Percentiles rank a stretch among this genome's conserved stretches.
These are phyloP conservation scores for Calocera viscosa DNA, from an alignment of 768 basidiomycete genomes.

Conservation along the genomic window DNA sequence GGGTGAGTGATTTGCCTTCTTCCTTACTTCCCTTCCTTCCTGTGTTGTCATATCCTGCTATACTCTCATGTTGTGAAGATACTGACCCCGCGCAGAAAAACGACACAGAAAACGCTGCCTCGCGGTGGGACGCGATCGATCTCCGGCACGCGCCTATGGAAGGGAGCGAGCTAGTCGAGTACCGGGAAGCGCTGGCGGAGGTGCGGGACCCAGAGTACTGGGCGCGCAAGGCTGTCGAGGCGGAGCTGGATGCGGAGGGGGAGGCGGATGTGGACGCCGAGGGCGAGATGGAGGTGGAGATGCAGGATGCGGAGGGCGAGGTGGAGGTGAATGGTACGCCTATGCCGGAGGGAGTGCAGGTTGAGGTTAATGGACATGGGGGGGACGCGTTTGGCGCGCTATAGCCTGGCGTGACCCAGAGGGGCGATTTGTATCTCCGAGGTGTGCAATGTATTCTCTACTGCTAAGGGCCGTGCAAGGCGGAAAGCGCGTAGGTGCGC, in stretches of 20 bases:
- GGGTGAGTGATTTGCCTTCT: conserved; percentile 36
- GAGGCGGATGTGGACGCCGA: conserved; percentile 12
- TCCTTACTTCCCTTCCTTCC: not conserved
- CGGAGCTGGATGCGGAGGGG: conserved; percentile 9
- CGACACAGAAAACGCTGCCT: conserved; percentile 56
- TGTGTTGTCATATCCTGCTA: not conserved
- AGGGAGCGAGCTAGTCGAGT: conserved; percentile 62
- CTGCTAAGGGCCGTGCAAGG: not conserved
- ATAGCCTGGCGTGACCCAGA: not conserved
- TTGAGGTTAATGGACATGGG: not conserved
- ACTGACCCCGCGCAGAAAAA: conserved; percentile 47
- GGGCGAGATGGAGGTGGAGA: conserved; percentile 11
- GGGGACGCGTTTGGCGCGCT: not conserved
- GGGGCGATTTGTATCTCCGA: not conserved
- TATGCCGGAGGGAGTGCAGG: not conserved
- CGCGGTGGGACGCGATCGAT: conserved; percentile 63
- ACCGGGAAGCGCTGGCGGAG: conserved; percentile 65
- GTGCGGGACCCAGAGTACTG: conserved; percentile 52
- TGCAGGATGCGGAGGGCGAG: conserved; percentile 6
- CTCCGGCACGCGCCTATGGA: conserved; percentile 59
- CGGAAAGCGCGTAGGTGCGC: not conserved
- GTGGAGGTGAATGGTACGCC: not conserved
- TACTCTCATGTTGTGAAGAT: no score
- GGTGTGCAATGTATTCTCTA: not conserved
- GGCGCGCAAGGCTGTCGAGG: not conserved